Base-by-base conservation (phyloP, 2,329 filamentous ascomycete species). In the Pseudopithomyces maydicus region DNA sequence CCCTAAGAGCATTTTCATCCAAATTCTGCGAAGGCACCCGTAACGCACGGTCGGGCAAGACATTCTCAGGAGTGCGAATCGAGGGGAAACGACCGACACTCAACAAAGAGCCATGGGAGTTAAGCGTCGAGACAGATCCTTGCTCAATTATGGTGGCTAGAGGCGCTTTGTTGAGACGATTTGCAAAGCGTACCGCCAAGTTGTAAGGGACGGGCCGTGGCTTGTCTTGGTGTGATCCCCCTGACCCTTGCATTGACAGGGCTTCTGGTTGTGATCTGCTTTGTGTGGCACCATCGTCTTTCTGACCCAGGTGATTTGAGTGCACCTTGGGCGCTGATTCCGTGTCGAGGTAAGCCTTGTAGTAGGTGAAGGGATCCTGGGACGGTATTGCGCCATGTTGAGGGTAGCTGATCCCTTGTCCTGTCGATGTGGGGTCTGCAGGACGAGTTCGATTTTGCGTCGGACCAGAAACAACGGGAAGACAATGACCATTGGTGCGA, bases 111-210 rank as follows among this genome's bases (percentile, higher is more conserved):
- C 62, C 62, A 41, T 67, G 59, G 8, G 77, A 76, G 43, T 71
- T 69, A 22, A 81, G 67, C 10, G 77, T 79, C 12, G 74, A 75
- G 43, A 72, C 67, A 14, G 78, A 81, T 56, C 66, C 69, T 49
- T 76, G 76, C 63, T 81, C 79, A 38, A 75, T 63, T 56, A 81
- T 81, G 14, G 77, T 78, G 26, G 74, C 75, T n/a, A 81, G 73
- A 12, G 75, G 75, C 35, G 67, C 74, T 52, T 73, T 74, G 61
- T 74, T 71, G 53, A 65, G 58, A 29, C 67, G 67, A 56, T 70
- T 73, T 52, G 66, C 55, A 50, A 67, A 60, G n/a, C 66, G 66
- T 49, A 61, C 62, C 48, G 66, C 62, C 56, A 68, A 57, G 54
- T 67, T 67, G 56, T 67, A 66, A 19, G 70, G 62, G 36, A 61